Evolutionary conservation across 352 stramenopile species (phyloP).

Genomic region (Phytophthora pluvialis): DNA sequence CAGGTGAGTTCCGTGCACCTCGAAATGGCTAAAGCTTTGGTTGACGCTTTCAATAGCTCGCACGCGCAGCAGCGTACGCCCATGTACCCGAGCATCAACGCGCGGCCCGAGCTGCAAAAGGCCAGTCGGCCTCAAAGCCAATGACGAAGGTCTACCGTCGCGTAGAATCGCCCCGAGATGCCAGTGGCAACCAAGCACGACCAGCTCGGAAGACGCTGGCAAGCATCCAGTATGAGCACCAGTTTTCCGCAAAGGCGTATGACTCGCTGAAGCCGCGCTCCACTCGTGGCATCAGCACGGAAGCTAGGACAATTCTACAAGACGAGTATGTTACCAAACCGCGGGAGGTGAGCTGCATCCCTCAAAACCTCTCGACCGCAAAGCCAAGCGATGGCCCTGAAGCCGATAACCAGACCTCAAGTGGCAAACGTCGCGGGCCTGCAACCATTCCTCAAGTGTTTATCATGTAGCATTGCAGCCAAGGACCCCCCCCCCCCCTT

Average conservation of each 20-base stretch:
- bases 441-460: constrained; percentile 70
- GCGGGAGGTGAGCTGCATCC: constrained; percentile 64
- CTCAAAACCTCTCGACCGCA: constrained; percentile 33
- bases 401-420: constrained; percentile 20
- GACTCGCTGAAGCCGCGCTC: constrained; percentile 39
- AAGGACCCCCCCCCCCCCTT: constrained; percentile 6
- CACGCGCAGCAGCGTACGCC: constrained; percentile 61
- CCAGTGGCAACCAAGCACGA: constrained; percentile 8
- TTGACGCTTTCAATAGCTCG: constrained; percentile 41
- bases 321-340: constrained; percentile 74
- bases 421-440: constrained; percentile 52
- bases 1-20: constrained; percentile 33
- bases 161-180: constrained; percentile 26
- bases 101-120: constrained; percentile 19
- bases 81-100: constrained; percentile 41
- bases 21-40: constrained; percentile 15
- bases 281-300: constrained; percentile 41
- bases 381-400: constrained; percentile 16
- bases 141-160: constrained; percentile 69
- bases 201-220: constrained; percentile 61
- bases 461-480: constrained; percentile 55
- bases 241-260: constrained; percentile 43
- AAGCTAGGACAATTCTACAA: constrained; percentile 67
- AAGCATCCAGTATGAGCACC: constrained; percentile 68
- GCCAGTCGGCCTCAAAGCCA: constrained; percentile 36